Conservation (phyloP, 2,329 filamentous ascomycete species). For the Leptoxyphium fumago region DNA sequence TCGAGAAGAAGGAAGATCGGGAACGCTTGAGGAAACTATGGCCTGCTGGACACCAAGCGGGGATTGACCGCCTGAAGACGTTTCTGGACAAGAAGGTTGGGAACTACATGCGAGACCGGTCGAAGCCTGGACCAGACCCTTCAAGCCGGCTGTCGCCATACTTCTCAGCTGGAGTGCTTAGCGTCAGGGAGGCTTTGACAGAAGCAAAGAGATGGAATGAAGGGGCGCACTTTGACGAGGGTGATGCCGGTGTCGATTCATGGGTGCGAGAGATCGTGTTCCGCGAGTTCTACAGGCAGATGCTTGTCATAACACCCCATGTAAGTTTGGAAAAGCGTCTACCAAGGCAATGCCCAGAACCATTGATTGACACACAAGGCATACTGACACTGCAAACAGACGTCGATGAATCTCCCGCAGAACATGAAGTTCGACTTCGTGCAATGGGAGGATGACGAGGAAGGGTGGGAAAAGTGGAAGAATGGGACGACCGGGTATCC, state of each 20-base stretch:
- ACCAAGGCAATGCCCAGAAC: neutral
- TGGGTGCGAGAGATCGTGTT: constrained; percentile 40
- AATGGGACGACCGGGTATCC: constrained; percentile 33
- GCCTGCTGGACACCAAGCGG: constrained; percentile 31
- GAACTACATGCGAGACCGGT: constrained; percentile 27
- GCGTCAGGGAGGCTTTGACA: constrained; percentile 30
- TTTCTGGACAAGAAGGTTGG: constrained; percentile 28
- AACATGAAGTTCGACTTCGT: constrained; percentile 39
- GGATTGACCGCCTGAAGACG: constrained; percentile 24
- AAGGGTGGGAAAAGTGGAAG: constrained; percentile 35
- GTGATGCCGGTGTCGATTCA: constrained; percentile 21
- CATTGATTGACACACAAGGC: neutral
- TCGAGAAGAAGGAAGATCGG: constrained; percentile 23
- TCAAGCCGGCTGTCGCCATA: constrained; percentile 30
- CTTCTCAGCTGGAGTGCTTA: constrained; percentile 31
- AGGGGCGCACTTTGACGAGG: constrained; percentile 28
- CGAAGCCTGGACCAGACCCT: constrained; percentile 26
- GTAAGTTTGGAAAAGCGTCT: neutral
- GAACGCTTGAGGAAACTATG: constrained; percentile 29
- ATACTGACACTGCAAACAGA: constrained; percentile 17
- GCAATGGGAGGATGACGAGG: constrained; percentile 35
- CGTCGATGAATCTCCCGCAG: constrained; percentile 35
- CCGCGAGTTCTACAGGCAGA: constrained; percentile 36
- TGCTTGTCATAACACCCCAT: constrained; percentile 27
- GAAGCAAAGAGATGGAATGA: constrained; percentile 28